Conservation (phyloP, 2,329 filamentous ascomycete genomes). For the Decorospora gaudefroyi region DNA sequence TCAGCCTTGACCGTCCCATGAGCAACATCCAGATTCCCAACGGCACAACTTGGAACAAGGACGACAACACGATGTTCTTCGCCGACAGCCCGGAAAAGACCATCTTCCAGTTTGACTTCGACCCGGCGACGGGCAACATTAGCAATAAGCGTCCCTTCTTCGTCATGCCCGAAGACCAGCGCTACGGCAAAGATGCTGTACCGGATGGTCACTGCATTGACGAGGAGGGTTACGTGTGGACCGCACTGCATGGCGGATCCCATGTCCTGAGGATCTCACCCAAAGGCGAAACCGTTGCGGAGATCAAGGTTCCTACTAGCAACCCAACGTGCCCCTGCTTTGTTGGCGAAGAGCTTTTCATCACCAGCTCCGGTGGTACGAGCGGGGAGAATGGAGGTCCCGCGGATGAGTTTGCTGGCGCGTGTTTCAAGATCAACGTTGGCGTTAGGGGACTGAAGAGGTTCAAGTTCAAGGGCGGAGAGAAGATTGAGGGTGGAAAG, state of each 20-base stretch:
- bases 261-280: slow-evolving; percentile 75
- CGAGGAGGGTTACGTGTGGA: slow-evolving; percentile 84
- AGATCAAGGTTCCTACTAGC: slow-evolving; percentile 74
- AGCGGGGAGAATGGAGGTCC: slow-evolving; percentile 61
- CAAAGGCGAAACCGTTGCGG: slow-evolving; percentile 70
- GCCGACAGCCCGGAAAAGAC: slow-evolving; percentile 74
- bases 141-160: slow-evolving; percentile 75
- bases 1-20: slow-evolving; percentile 63
- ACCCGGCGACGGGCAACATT: slow-evolving; percentile 64
- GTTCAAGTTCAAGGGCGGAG: slow-evolving; percentile 45
- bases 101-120: slow-evolving; percentile 77
- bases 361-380: slow-evolving; percentile 68
- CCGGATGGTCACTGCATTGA: slow-evolving; percentile 89
- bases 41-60: slow-evolving; percentile 77
- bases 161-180: slow-evolving; percentile 62
- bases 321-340: slow-evolving; percentile 84
- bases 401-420: slow-evolving; percentile 68
- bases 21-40: slow-evolving; percentile 77
- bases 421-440: slow-evolving; percentile 76
- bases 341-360: slow-evolving; percentile 72
- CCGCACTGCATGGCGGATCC: slow-evolving; percentile 78
- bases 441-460: slow-evolving; percentile 64
- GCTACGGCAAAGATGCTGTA: slow-evolving; percentile 53
- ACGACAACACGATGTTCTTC: slow-evolving; percentile 76
- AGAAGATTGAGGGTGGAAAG: slow-evolving; percentile 36